phyloP scores from a whole-genome alignment of 441 rosid genomes.

The Mallotus japonicus region DNA sequence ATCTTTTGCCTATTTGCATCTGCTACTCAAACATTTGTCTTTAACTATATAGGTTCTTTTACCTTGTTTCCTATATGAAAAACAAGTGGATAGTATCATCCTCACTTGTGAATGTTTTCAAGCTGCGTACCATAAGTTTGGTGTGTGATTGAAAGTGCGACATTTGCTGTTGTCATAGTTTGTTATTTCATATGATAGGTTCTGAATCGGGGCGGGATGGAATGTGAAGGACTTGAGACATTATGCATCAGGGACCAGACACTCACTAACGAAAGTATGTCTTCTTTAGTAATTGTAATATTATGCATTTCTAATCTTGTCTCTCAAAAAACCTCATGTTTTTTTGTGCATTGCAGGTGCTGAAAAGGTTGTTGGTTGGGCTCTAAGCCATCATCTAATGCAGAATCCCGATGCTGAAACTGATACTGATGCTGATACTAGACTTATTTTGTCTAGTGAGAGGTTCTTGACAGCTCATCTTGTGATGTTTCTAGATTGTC shows the following conservation, averaged over 20 bases:
- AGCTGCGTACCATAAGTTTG: neutral
- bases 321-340: neutral
- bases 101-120: neutral
- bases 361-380: conserved; percentile 90
- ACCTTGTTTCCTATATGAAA: neutral
- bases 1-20: neutral
- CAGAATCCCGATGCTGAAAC: conserved; percentile 57
- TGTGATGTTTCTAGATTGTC: conserved; percentile 22
- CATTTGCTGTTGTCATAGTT: neutral
- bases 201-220: conserved; percentile 52
- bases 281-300: conserved; percentile 14
- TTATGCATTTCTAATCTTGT: conserved; percentile 6
- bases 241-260: conserved; percentile 65
- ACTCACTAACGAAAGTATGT: conserved; percentile 71
- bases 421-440: conserved; percentile 50
- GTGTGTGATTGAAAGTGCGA: conserved; percentile 13
- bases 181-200: conserved; percentile 39
- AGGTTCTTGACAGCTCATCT: conserved; percentile 52
- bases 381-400: conserved; percentile 75
- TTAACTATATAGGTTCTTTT: neutral
- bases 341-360: conserved; percentile 52
- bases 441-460: conserved; percentile 61
- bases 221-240: conserved; percentile 61
- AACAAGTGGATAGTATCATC: neutral
- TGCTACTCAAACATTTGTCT: neutral